Conservation (phyloP, 2,329 filamentous ascomycete species). For the Dactylonectria macrodidyma region DNA sequence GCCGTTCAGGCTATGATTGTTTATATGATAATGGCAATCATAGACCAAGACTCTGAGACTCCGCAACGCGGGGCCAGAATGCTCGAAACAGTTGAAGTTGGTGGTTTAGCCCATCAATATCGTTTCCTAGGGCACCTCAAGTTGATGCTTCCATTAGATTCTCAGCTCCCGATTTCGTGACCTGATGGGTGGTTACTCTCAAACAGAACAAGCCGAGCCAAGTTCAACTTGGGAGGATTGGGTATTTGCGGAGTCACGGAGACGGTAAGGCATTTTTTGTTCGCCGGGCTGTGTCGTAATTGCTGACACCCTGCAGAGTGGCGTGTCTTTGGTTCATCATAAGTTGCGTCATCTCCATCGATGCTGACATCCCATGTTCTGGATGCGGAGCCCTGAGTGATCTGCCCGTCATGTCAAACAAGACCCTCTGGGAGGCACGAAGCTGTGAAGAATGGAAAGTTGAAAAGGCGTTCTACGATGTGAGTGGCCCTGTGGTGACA, state of each 20-base stretch:
- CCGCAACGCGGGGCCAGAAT: slow-evolving; percentile 21
- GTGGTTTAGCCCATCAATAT: background rate
- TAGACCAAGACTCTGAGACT: slow-evolving; percentile 32
- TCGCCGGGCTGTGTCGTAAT: rapidly evolving
- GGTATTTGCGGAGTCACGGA: slow-evolving; percentile 51
- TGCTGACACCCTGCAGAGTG: slow-evolving; percentile 30
- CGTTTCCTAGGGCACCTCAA: background rate
- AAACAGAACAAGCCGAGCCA: slow-evolving; percentile 32
- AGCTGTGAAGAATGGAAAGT: slow-evolving; percentile 44
- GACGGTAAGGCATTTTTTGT: slow-evolving; percentile 34
- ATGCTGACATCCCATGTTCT: slow-evolving; percentile 24
- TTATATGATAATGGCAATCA: slow-evolving; percentile 51
- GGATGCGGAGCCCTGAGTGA: slow-evolving; percentile 14
- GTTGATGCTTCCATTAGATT: slow-evolving; percentile 11
- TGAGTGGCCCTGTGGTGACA: slow-evolving; percentile 26
- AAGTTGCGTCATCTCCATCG: slow-evolving; percentile 40
- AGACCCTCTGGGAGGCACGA: slow-evolving; percentile 45
- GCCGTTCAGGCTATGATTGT: slow-evolving; percentile 46
- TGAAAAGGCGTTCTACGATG: slow-evolving; percentile 41
- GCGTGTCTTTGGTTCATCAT: slow-evolving; percentile 46
- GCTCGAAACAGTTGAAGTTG: slow-evolving; percentile 41
- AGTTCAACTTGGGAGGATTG: slow-evolving; percentile 49
- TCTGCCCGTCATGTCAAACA: slow-evolving; percentile 40
- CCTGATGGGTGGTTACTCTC: slow-evolving; percentile 23
- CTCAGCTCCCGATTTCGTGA: slow-evolving; percentile 33